phyloP scores from a whole-genome alignment of 352 stramenopile species.

The Phytophthora boehmeriae region DNA sequence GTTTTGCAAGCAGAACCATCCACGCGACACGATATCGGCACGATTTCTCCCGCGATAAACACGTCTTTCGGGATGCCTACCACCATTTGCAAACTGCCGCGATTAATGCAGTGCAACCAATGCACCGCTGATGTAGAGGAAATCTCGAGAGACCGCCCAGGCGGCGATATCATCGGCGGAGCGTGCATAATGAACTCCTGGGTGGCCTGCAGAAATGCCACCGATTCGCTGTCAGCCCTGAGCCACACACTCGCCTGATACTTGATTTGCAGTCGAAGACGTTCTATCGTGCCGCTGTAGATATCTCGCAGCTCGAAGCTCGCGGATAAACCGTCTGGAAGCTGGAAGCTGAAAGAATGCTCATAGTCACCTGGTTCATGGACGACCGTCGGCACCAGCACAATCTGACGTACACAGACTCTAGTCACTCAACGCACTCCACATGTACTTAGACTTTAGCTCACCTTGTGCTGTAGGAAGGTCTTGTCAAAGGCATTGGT shows the following conservation, averaged over 20 bases:
- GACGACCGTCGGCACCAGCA: constrained; percentile 18
- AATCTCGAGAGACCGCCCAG: constrained; percentile 33
- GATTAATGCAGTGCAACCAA: constrained; percentile 40
- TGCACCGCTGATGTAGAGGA: constrained; percentile 25
- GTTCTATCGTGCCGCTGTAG: constrained; percentile 33
- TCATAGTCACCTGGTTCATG: constrained; percentile 27
- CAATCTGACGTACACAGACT: constrained; percentile 19
- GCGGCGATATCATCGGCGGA: constrained; percentile 20
- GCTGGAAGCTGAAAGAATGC: constrained; percentile 27
- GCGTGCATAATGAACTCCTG: constrained; percentile 37
- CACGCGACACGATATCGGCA: constrained; percentile 27
- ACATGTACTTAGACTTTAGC: constrained; percentile 5
- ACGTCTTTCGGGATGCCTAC: constrained; percentile 29
- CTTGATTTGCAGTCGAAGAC: constrained; percentile 34
- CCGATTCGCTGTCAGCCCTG: constrained; percentile 27
- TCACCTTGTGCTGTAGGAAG: constrained; percentile 40
- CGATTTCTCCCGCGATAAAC: constrained; percentile 19
- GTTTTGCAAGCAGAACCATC: constrained; percentile 26
- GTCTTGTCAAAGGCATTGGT: constrained; percentile 36
- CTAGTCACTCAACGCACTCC: neutral
- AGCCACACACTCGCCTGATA: constrained; percentile 41
- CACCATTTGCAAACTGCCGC: constrained; percentile 29
- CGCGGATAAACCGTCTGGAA: constrained; percentile 25
- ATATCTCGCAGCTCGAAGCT: constrained; percentile 38
- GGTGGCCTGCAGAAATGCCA: constrained; percentile 33